Conservation (phyloP, 148 eudicot genomes). For the Polygonum maritimum region DNA sequence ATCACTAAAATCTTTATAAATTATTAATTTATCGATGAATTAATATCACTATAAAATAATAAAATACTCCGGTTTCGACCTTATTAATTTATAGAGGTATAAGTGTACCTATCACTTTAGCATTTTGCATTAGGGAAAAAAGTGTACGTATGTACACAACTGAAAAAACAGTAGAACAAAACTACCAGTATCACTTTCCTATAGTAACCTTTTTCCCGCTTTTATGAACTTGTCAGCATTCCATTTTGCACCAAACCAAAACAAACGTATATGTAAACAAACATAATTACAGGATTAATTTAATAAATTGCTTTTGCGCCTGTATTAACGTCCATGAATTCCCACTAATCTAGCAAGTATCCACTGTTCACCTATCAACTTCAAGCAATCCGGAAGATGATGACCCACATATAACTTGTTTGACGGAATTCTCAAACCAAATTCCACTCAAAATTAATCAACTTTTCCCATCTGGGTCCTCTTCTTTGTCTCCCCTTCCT, state of each 20-base stretch:
- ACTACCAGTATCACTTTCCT: no score
- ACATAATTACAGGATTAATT: no score
- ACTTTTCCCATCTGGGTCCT: conserved; percentile 30
- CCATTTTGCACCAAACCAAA: conserved; percentile 1
- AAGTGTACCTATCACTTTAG: no score
- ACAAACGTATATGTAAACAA: no score
- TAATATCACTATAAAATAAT: no score
- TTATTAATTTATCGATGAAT: no score
- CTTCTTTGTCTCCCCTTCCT: conserved; percentile 28
- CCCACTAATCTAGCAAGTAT: not conserved
- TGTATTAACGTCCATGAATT: conserved; percentile 21
- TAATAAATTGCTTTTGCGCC: no score
- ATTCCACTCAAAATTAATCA: conserved; percentile 17
- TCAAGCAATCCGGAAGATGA: not conserved
- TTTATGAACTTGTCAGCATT: not conserved
- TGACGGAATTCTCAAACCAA: conserved; percentile 37
- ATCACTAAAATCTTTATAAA: no score
- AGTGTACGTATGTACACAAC: not conserved
- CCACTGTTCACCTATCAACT: not conserved
- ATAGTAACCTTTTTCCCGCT: not conserved
- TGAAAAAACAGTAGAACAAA: not conserved
- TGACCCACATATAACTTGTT: conserved; percentile 54
- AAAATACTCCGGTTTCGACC: no score
- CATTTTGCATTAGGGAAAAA: not conserved
- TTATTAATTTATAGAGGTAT: no score